Base-by-base conservation (phyloP, 1,139 yeast genomes). In the Kodamaea arcana region DNA sequence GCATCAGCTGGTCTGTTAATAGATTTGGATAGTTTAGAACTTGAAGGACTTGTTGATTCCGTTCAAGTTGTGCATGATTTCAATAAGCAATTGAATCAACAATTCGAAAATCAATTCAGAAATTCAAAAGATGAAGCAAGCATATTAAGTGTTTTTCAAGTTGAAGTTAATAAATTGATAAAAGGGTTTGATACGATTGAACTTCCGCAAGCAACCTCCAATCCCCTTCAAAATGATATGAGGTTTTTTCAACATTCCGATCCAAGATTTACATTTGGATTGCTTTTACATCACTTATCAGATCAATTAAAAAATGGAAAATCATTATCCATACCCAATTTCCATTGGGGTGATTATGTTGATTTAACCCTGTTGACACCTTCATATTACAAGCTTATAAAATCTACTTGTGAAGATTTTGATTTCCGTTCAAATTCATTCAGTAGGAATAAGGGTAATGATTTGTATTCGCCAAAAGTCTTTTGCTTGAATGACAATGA, bases 261-360 rank as follows among this genome's bases (percentile, higher is more conserved):
- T 42, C 69, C 70, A 2, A 36, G 70, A 27, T 47, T 60, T 39
- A 60, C 70, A 5, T 39, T 58, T 27, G 60, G 62, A 1, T 25
- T 55, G 5, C 17, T 62, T 1, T 42, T 62, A 7, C 39, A 52
- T 27, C 44, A 58, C 37, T 35, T 62, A 20, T 13, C 33, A n/a
- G 15, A 29, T 12, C 39, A 37, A 6, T 15, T 34, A n/a, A 10
- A 24, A 4, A 15, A 22, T 6, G 21, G 24, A 6, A 3, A 28
- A 4, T 33, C 35, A 7, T 38, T 27, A 36, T 33, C 24, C 21
- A 29, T 60, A 7, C 60, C 67, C 1, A 45, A 43, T 27, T 65
- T 65, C 44, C 68, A 65, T 41, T 65, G 70, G 70, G 50, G 56
- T 15, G 71, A 65, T 41, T 65, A 56, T 46, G 44, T 47, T 6